phyloP scores from a whole-genome alignment of 2,329 filamentous ascomycete species.

The Xylaria sp. region DNA sequence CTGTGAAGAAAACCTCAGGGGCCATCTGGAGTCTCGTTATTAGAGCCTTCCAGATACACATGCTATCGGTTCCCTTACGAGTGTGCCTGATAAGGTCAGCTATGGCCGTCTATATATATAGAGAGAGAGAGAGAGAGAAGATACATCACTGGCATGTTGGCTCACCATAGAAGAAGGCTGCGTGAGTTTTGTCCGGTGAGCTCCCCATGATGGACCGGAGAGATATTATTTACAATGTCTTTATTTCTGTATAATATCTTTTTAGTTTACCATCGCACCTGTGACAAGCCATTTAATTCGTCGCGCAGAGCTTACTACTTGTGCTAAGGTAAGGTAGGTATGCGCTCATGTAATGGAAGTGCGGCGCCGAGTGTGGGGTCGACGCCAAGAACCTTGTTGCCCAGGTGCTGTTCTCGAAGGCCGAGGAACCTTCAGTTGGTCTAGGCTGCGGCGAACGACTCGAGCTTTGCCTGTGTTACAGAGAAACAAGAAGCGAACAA shows the following conservation, averaged over 20 bases:
- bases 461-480: neutral
- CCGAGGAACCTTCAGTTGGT: neutral
- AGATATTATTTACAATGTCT: neutral
- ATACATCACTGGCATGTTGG: neutral
- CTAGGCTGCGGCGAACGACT: neutral
- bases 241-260: neutral
- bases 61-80: conserved; percentile 44
- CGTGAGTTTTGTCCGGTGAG: conserved; percentile 45
- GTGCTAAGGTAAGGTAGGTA: neutral
- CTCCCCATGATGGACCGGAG: conserved; percentile 30
- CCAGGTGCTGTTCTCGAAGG: neutral
- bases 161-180: conserved; percentile 69
- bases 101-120: neutral
- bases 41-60: conserved; percentile 6
- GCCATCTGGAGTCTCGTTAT: conserved; percentile 69
- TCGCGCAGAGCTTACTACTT: neutral
- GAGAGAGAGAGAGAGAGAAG: too few relatives aligned
- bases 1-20: conserved; percentile 85
- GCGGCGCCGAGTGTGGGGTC: neutral
- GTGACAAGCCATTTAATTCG: neutral
- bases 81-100: conserved; percentile 53
- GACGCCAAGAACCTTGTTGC: neutral
- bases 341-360: neutral
- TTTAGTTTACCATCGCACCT: neutral
- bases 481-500: neutral